Conservation (phyloP, 192 early-diverging fungal species). For the Geranomyces michiganensis region DNA sequence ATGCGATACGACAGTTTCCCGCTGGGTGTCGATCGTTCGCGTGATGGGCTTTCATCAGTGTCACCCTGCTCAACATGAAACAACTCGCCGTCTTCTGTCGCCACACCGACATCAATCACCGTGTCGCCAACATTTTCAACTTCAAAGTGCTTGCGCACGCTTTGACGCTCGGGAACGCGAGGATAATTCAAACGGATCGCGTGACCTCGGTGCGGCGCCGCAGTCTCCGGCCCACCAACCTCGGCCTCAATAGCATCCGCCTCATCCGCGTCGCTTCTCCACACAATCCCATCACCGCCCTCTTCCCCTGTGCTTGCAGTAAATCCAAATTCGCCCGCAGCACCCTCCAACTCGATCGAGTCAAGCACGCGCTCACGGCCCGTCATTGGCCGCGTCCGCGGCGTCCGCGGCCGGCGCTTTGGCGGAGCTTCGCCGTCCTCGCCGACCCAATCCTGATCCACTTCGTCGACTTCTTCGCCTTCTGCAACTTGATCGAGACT, state of each 20-base stretch:
- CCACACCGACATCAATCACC: conserved; percentile 46
- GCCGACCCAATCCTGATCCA: conserved; percentile 12
- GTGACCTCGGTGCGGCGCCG: neutral
- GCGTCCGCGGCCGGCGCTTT: neutral
- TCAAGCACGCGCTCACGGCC: conserved; percentile 34
- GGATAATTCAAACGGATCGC: conserved; percentile 52
- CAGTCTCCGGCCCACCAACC: neutral
- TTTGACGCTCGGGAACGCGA: conserved; percentile 42
- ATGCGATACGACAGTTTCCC: conserved; percentile 42
- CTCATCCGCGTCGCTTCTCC: conserved; percentile 11
- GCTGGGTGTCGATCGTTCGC: neutral
- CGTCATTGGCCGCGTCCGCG: conserved; percentile 35
- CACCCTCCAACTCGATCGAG: conserved; percentile 36
- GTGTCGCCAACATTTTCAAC: conserved; percentile 61
- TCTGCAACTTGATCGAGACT: conserved; percentile 35
- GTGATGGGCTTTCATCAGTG: neutral
- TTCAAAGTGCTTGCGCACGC: conserved; percentile 54
- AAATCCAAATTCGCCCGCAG: conserved; percentile 43
- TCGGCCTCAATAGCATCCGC: neutral
- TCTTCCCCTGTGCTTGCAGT: conserved; percentile 25
- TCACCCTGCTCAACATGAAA: neutral
- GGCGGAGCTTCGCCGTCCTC: neutral
- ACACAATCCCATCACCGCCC: conserved; percentile 7
- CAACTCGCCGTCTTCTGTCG: conserved; percentile 30
- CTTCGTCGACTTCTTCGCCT: conserved; percentile 20